A percentile compares a stretch with the other conserved stretches of the same genome.
Evolutionary conservation across 1,284 basidiomycete species (phyloP).

Genomic region (Fomitopsis palustris): DNA sequence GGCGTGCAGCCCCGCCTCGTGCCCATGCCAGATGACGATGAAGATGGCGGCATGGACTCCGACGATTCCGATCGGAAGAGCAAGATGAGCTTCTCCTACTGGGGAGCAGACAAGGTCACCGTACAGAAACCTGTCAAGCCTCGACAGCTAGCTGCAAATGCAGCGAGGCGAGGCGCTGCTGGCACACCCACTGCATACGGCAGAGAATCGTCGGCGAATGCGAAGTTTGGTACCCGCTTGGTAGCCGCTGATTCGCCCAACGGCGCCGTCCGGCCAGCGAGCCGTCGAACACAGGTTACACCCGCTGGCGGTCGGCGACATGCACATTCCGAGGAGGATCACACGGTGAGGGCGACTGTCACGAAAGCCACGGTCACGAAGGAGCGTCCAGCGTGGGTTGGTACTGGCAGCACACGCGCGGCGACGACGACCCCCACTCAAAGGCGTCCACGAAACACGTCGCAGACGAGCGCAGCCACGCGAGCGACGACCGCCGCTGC

Average conservation of each 20-base stretch:
- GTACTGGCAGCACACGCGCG: slow-evolving; percentile 43
- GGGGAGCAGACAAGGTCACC: slow-evolving; percentile 85
- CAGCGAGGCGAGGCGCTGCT: slow-evolving; percentile 43
- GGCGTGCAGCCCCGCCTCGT: slow-evolving; percentile 60
- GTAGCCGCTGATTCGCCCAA: slow-evolving; percentile 50
- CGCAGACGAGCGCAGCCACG: slow-evolving; percentile 61
- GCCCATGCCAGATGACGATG: slow-evolving; percentile 65
- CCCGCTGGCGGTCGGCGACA: slow-evolving; percentile 46
- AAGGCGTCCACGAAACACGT: slow-evolving; percentile 63
- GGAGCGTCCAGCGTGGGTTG: slow-evolving; percentile 60
- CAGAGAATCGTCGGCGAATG: slow-evolving; percentile 78
- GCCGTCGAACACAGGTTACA: slow-evolving; percentile 54
- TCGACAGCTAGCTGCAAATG: slow-evolving; percentile 33
- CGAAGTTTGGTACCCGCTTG: slow-evolving; percentile 78
- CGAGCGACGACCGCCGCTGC: slow-evolving; percentile 35
- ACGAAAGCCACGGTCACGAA: slow-evolving; percentile 64
- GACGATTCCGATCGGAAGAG: slow-evolving; percentile 84
- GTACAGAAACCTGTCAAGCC: slow-evolving; percentile 73
- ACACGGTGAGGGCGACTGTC: slow-evolving; percentile 63
- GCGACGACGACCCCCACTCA: slow-evolving; percentile 34
- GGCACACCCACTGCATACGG: slow-evolving; percentile 54
- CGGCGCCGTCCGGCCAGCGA: slow-evolving; percentile 48
- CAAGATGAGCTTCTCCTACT: slow-evolving; percentile 90
- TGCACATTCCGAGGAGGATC: slow-evolving; percentile 50
- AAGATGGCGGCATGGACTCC: slow-evolving; percentile 51